Percentiles rank a stretch among this genome's conserved stretches.
Evolutionary conservation across 148 eudicot species (phyloP).

Genomic region (Chenopodium album): DNA sequence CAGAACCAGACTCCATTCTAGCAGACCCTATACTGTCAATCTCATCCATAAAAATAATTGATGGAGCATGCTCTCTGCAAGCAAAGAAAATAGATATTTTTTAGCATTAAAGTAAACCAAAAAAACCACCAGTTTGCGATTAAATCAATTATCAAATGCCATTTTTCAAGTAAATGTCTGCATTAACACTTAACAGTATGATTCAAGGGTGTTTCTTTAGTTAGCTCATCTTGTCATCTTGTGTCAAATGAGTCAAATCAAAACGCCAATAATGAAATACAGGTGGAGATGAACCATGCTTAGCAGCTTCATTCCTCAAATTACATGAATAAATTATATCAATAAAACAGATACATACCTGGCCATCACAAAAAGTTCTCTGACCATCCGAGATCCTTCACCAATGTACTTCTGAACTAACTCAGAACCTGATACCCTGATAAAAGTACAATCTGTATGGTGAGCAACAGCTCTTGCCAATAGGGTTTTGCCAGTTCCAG

Average conservation of each 20-base stretch:
- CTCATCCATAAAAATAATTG: slow-evolving; percentile 74
- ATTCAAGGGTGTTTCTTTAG: too few relatives aligned
- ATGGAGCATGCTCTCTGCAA: slow-evolving; percentile 68
- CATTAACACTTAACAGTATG: too few relatives aligned
- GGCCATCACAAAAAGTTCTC: slow-evolving; percentile 82
- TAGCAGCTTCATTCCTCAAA: not conserved
- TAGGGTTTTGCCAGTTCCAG: slow-evolving; percentile 89
- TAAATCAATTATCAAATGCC: too few relatives aligned
- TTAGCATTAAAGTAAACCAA: not conserved
- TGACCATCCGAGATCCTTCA: slow-evolving; percentile 76
- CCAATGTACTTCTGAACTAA: slow-evolving; percentile 82
- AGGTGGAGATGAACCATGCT: not conserved
- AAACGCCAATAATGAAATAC: not conserved
- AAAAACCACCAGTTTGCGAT: too few relatives aligned
- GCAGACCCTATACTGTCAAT: slow-evolving; percentile 72
- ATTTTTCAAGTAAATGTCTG: too few relatives aligned
- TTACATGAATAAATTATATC: not conserved
- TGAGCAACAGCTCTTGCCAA: slow-evolving; percentile 95
- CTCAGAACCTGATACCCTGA: slow-evolving; percentile 94
- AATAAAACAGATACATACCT: slow-evolving; percentile 37
- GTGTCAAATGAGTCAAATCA: too few relatives aligned
- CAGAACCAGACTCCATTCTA: slow-evolving; percentile 76
- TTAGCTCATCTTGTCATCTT: too few relatives aligned
- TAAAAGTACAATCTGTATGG: slow-evolving; percentile 91
- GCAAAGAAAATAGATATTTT: slow-evolving; percentile 11